Evolutionary conservation across 1,139 yeast genomes (phyloP).

Genomic region (Geotrichum armillariae): DNA sequence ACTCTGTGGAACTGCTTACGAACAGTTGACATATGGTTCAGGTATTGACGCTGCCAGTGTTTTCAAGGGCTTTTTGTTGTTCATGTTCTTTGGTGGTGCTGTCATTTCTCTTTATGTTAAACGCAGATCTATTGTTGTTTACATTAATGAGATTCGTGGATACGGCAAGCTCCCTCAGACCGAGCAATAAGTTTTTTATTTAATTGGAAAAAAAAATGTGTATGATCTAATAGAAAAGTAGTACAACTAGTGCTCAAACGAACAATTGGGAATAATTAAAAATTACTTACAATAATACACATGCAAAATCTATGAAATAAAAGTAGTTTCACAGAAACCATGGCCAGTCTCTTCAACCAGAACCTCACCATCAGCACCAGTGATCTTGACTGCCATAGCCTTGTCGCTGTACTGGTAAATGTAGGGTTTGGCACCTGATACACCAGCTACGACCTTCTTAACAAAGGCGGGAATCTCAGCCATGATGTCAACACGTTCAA

Average conservation of each 20-base stretch:
- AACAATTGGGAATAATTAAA: no score
- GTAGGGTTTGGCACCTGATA: conserved; percentile 93
- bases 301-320: conserved; percentile 47
- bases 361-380: conserved; percentile 32
- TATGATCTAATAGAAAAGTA: no score
- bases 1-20: conserved; percentile 20
- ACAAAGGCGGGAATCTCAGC: conserved; percentile 94
- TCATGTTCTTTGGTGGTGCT: neutral
- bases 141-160: conserved; percentile 3
- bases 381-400: conserved; percentile 38
- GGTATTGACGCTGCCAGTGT: neutral
- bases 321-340: conserved; percentile 83
- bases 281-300: no score
- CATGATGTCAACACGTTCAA: conserved; percentile 96
- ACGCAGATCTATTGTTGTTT: conserved; percentile 4
- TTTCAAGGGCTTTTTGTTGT: neutral
- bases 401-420: conserved; percentile 82
- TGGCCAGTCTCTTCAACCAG: conserved; percentile 59
- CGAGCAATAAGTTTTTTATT: no score
- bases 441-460: conserved; percentile 88
- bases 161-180: conserved; percentile 7
- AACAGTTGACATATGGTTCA: conserved; percentile 16
- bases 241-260: no score
- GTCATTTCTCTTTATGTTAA: neutral
- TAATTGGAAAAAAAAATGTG: no score